Conservation (phyloP, 2,329 filamentous ascomycete species). For the Fusarium sulawesiense region DNA sequence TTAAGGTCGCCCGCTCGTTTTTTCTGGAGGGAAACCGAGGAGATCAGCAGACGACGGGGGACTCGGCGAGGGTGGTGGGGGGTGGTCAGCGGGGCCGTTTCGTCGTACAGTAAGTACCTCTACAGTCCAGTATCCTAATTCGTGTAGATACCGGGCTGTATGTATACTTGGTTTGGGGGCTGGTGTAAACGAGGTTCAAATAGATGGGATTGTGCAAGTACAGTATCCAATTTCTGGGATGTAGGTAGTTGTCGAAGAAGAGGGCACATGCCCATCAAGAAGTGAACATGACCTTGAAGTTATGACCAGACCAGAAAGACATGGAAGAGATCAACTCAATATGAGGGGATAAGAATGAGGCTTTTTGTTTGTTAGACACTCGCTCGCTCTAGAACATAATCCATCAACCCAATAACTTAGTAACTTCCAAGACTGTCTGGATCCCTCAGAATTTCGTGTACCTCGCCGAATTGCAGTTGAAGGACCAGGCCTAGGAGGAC, state of each 20-base stretch:
- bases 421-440: slow-evolving; percentile 10
- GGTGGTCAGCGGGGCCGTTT: slow-evolving; percentile 41
- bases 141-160: background rate
- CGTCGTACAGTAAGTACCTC: slow-evolving; percentile 18
- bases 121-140: slow-evolving; percentile 7
- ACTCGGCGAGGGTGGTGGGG: slow-evolving; percentile 37
- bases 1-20: slow-evolving; percentile 23
- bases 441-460: slow-evolving; percentile 27
- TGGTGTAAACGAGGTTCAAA: slow-evolving; percentile 18
- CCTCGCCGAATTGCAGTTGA: slow-evolving; percentile 8
- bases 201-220: slow-evolving; percentile 2
- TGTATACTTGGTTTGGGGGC: background rate
- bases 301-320: slow-evolving; percentile 29
- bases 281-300: slow-evolving; percentile 42
- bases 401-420: slow-evolving; percentile 7
- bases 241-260: slow-evolving; percentile 2
- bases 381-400: slow-evolving; percentile 25
- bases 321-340: background rate
- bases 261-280: slow-evolving; percentile 42
- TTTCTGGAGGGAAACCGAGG: slow-evolving; percentile 25
- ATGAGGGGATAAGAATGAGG: slow-evolving; percentile 4
- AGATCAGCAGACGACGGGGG: slow-evolving; percentile 45
- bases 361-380: slow-evolving; percentile 17
- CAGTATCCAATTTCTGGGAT: slow-evolving; percentile 17
- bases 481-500: slow-evolving; percentile 6